Conservation (phyloP, 208 protist species). For the Naegleria gruberi region DNA sequence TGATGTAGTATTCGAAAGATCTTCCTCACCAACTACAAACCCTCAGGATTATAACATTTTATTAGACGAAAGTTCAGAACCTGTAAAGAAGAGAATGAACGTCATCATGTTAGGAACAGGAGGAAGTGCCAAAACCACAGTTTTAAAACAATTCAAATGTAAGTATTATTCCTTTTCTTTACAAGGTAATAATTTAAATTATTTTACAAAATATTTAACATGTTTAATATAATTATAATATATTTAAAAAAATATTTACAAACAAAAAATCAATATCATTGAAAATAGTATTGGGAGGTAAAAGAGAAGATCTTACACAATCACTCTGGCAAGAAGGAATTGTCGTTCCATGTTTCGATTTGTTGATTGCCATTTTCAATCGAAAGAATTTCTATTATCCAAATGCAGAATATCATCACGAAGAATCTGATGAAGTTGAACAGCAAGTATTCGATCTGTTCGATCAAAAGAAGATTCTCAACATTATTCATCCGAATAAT, state of each 20-base stretch:
- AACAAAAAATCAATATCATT: too few species aligned
- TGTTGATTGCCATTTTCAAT: not conserved
- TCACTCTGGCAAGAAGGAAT: not conserved
- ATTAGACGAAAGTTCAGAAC: too few species aligned
- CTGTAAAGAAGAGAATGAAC: not conserved
- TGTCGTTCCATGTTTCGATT: not conserved
- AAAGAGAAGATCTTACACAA: not conserved
- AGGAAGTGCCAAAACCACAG: conserved; percentile 41
- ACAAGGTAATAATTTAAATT: too few species aligned
- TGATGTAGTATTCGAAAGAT: too few species aligned
- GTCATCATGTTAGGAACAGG: not conserved
- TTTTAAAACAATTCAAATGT: conserved; percentile 54
- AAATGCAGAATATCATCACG: not conserved
- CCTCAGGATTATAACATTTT: too few species aligned
- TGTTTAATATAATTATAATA: too few species aligned
- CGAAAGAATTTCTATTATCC: not conserved
- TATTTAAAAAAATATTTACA: too few species aligned
- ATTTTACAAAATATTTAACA: not conserved
- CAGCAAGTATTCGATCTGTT: not conserved
- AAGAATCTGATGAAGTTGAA: not conserved
- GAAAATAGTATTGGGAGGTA: not conserved
- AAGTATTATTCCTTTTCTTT: not conserved
- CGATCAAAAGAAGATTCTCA: not conserved
- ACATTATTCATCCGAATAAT: not conserved
- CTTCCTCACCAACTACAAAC: not conserved